phyloP scores from a whole-genome alignment of 2,329 filamentous ascomycete genomes.

The Tolypocladium nubicola region DNA sequence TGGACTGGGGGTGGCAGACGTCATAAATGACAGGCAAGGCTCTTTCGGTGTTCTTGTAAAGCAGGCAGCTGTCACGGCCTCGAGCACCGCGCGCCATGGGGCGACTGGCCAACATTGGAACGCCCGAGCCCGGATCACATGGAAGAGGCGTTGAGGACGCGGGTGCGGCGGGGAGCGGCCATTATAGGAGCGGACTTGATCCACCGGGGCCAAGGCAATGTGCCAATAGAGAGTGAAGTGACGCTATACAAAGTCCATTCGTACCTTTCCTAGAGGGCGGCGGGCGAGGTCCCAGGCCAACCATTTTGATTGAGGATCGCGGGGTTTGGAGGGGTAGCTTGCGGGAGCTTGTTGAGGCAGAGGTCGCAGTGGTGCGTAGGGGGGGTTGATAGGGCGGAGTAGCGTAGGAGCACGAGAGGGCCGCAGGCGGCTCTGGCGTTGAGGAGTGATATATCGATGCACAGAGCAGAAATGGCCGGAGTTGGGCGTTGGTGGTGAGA shows the following conservation, averaged over 20 bases:
- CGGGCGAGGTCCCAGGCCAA: slow-evolving; percentile 39
- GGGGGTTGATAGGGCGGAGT: neutral
- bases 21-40: neutral
- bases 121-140: neutral
- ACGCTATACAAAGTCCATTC: neutral
- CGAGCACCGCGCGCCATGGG: neutral
- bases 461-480: neutral
- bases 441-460: neutral
- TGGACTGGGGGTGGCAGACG: neutral
- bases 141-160: neutral
- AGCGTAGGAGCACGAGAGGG: neutral
- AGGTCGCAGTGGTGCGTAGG: neutral
- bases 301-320: slow-evolving; percentile 31
- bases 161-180: neutral
- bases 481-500: neutral
- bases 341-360: neutral
- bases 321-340: slow-evolving; percentile 26
- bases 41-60: too few relatives aligned
- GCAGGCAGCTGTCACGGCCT: neutral
- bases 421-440: neutral
- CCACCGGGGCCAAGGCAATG: neutral
- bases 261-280: slow-evolving; percentile 54
- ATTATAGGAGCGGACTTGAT: neutral
- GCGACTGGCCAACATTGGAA: neutral
- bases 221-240: neutral